Base-by-base conservation (phyloP, 2,329 filamentous ascomycete genomes). In the Xylariaceae sp. region DNA sequence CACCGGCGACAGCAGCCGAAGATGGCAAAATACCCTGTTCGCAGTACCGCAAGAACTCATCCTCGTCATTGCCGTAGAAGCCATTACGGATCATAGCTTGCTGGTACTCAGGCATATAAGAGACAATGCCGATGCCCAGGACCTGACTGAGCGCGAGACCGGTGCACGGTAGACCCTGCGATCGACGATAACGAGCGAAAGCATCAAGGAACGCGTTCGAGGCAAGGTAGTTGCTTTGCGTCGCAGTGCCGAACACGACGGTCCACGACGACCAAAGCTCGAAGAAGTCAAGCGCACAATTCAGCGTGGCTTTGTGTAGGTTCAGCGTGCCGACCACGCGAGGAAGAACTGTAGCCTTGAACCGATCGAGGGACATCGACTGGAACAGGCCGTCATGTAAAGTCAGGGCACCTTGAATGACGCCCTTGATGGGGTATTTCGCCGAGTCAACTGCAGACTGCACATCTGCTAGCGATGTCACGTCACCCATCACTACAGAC, bases 191-290 rank as follows among this genome's bases (percentile, higher is more conserved):
- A 2, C 43, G 22, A 3, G 51, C 51, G n/a, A 54, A 54, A 10
- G 36, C 39, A 13, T 54, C 51, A n/a, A 50, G 42, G 19, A 54
- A 54, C 3, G 42, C 14, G 11, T 54, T 54, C 1, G 51, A 42
- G 14, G 51, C 51, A 3, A 47, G 18, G 16, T 54, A 54, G 10
- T 42, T 50, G 47, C 47, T 54, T 16, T 54, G 47, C 1, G 51
- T 54, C 10, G 51, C 42, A 11, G 33, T 46, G 2, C 42, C 42
- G 10, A 50, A 46, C 5, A 47, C 12, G 10, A 45, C 42, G 1
- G 31, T 46, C 39, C 38, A 42, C 31, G 51, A 50, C 1, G 47
- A 44, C 40, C 31, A 44, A 16, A 54, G 6, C 38, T 40, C 19
- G 31, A 54, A 54, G 18, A 54, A 54, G 17, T 54, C 51, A 9